phyloP scores from a whole-genome alignment of 805 yeast species.

The Teunomyces funiuensis region DNA sequence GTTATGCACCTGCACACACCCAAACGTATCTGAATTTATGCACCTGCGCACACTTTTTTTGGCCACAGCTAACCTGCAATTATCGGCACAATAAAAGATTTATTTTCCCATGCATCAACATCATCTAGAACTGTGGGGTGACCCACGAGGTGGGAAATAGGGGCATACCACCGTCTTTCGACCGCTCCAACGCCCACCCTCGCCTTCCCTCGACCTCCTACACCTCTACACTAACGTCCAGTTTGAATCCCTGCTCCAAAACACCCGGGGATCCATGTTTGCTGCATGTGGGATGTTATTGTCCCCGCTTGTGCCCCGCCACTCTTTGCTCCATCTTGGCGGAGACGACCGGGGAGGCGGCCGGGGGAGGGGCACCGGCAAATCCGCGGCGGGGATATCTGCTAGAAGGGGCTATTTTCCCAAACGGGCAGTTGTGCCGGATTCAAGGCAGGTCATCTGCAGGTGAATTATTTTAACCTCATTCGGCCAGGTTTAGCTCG shows the following conservation, averaged over 20 bases:
- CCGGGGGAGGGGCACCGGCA: slow-evolving; percentile 1
- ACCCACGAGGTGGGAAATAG: slow-evolving; percentile 5
- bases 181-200: not conserved
- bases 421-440: not conserved
- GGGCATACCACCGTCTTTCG: not conserved
- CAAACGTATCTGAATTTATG: too few relatives aligned
- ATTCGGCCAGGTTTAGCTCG: too few relatives aligned
- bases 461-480: too few relatives aligned
- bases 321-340: not conserved
- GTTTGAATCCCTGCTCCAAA: too few relatives aligned
- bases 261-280: too few relatives aligned
- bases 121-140: slow-evolving; percentile 5
- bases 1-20: too few relatives aligned
- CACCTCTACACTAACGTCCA: too few relatives aligned
- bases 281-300: too few relatives aligned
- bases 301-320: not conserved
- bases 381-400: not conserved
- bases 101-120: not conserved
- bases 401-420: not conserved
- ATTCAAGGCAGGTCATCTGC: too few relatives aligned
- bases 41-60: not conserved
- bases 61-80: not conserved
- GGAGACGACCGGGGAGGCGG: slow-evolving; percentile 1
- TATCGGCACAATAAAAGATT: not conserved
- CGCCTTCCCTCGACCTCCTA: not conserved